Evolutionary conservation across 106 monocot genomes (phyloP), one percentile per base, ranked within the genome.

Genomic region (Dendrobium chrysotoxum): DNA sequence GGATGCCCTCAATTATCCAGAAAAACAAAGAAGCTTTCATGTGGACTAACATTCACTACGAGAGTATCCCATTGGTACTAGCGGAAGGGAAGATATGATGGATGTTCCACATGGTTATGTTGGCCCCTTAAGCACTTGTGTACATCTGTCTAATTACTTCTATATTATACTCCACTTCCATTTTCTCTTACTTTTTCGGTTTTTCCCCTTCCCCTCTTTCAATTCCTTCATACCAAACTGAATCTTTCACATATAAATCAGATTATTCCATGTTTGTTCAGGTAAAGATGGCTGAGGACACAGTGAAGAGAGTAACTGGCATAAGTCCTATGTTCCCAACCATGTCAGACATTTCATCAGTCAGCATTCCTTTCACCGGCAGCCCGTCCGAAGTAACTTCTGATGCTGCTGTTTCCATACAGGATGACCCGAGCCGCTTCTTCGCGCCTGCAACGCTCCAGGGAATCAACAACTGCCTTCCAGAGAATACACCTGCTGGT

Each of bases 201-300:
- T 67, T 7, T 12, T 67, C 1, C 21, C 57, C 21, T 67, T 25
- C 57, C 57, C 21, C 57, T 57, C 57, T 57, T 57, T 18, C 57
- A 57, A n/a, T 57, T 57, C 57, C 17, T 20, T 57, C 57, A 5
- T n/a, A n/a, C 8, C 3, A 44, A 44, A 44, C 57, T 57, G n/a
- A 57, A 18, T 18, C 57, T 57, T 17, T 68, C 26, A 1, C 25
- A 54, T 7, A 44, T 9, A 44, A 44, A 44, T 9, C 44, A 44
- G 44, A 44, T 44, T 9, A 44, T 44, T 44, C 44, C 44, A 6
- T 44, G 66, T 26, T 54, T 44, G 15, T 85, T 78, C 94, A 95
- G 95, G 90, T 92, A 72, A 90, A 92, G 78, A 92, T 92, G 88
- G 95, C 95, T 0, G 95, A 95, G 75, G 90, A 88, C 20, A 82